Base-by-base conservation (phyloP, 2,329 filamentous ascomycete species). In the Allantophomopsis cytisporea region DNA sequence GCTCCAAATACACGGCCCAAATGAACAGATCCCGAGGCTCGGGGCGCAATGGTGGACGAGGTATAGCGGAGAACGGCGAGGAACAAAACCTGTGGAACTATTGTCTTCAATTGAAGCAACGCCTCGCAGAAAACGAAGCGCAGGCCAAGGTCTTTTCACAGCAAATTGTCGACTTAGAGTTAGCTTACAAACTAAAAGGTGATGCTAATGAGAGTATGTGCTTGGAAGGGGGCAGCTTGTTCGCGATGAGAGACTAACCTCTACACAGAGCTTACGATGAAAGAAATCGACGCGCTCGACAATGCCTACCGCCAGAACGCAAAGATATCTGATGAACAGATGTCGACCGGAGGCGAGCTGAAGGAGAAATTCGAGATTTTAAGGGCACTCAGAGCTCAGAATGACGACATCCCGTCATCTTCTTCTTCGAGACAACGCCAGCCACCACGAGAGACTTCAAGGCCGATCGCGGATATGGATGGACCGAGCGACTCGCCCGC, bases 401-500 rank as follows among this genome's bases (percentile, higher is more conserved):
- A 53, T 30, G 50, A 53, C 38, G 45, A 49, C 42, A 43, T 14
- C 42, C 43, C 7, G 42, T 41, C 8, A 17, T 15, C n/a, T 13
- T 23, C 17, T 2, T 43, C 48, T 7, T 49, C 54, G 13, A 50
- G 49, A 34, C 49, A 47, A 7, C 44, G 46, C 14, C 46, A 48
- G 8, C 41, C 48, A 18, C 37, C 17, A 39, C 16, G 14, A 18
- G 35, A 18, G 35, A 18, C 35, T 49, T 51, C 6, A 46, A 41
- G 2, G 45, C 53, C 21, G 54, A 57, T 17, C 11, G 23, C 23
- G 10, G 23, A 28, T 8, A 48, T 50, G 23, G 55, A 57, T 42
- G 52, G 50, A 18, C 43, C 51, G 11, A 45, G 45, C 4, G 55
- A 57, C 32, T 55, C 54, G 7, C 54, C 53, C 7, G 46, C 45